phyloP scores from a whole-genome alignment of 2,329 filamentous ascomycete species.

The Apiospora aurea region DNA sequence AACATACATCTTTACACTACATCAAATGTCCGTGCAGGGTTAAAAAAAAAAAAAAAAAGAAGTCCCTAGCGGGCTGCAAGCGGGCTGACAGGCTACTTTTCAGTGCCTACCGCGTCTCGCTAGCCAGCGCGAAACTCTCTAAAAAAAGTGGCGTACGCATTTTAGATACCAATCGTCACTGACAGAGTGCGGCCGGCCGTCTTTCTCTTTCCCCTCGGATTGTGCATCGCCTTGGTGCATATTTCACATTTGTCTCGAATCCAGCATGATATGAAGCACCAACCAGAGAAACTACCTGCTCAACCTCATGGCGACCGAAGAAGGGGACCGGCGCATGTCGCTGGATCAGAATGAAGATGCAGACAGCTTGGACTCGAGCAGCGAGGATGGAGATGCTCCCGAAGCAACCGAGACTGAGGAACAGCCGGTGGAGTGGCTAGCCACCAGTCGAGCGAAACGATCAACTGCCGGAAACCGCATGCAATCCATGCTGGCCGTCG shows the following conservation, averaged over 20 bases:
- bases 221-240: not conserved
- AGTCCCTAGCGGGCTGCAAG: not conserved
- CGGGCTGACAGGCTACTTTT: not conserved
- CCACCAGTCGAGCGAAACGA: conserved; percentile 75
- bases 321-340: conserved; percentile 5
- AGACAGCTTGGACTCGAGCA: conserved; percentile 40
- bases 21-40: conserved; percentile 4
- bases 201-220: not conserved
- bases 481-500: conserved; percentile 77
- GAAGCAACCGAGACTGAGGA: conserved; percentile 36
- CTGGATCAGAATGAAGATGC: conserved; percentile 20
- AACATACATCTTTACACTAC: not conserved
- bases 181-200: not conserved
- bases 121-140: conserved; percentile 15
- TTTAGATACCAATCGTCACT: not conserved
- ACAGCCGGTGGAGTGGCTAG: conserved; percentile 70
- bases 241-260: not conserved
- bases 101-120: conserved; percentile 3
- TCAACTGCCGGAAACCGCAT: conserved; percentile 86
- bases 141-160: conserved; percentile 7
- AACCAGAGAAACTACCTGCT: not conserved
- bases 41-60: not conserved
- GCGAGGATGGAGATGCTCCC: conserved; percentile 43
- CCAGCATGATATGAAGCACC: conserved; percentile 5
- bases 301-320: conserved; percentile 31